Conservation (phyloP, 2,329 filamentous ascomycete species). For the Alternaria longipes region DNA sequence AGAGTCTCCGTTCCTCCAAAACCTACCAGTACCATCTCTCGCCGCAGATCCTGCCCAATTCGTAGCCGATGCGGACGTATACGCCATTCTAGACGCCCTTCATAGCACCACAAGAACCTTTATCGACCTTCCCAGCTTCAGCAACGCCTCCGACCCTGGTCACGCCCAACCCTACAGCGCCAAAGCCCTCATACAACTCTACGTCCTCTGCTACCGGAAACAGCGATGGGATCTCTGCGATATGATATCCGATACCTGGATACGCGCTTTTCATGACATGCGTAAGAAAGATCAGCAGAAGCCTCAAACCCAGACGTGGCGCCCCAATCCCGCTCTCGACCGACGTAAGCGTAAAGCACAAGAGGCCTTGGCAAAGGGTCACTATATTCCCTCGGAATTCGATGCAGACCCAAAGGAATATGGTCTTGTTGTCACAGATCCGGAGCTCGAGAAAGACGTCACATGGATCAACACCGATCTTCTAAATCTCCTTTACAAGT, state of each 20-base stretch:
- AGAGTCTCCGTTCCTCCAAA: background rate
- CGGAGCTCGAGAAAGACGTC: slow-evolving; percentile 17
- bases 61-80: slow-evolving; percentile 1
- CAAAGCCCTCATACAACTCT: slow-evolving; percentile 34
- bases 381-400: slow-evolving; percentile 3
- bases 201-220: slow-evolving; percentile 33
- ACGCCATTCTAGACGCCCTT: slow-evolving; percentile 5
- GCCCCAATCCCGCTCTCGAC: slow-evolving; percentile 22
- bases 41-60: background rate
- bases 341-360: background rate
- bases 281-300: slow-evolving; percentile 13
- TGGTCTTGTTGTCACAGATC: slow-evolving; percentile 22
- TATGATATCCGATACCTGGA: slow-evolving; percentile 46
- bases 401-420: slow-evolving; percentile 17
- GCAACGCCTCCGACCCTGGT: background rate
- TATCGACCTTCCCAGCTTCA: slow-evolving; percentile 31
- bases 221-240: slow-evolving; percentile 36
- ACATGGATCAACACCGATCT: slow-evolving; percentile 21
- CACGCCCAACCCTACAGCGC: slow-evolving; percentile 28
- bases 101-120: background rate
- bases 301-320: slow-evolving; percentile 20
- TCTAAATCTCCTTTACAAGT: slow-evolving; percentile 33
- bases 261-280: slow-evolving; percentile 39
- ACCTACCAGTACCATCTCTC: background rate
- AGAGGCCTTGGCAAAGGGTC: background rate